Conservation (phyloP, 2,329 filamentous ascomycete genomes). For the Cladosporium sp. region DNA sequence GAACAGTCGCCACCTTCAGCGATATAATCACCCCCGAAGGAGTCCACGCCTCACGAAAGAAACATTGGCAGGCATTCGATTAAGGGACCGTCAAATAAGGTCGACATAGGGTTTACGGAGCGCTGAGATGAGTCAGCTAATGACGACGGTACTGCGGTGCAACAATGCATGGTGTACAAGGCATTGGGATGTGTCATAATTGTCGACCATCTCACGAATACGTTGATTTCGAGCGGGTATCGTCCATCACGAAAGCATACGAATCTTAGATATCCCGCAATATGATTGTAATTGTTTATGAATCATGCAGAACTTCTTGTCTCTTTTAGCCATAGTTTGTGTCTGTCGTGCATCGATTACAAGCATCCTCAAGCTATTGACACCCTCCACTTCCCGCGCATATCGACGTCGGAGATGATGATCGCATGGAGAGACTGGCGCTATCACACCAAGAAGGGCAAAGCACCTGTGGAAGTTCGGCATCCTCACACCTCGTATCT, state of each 20-base stretch:
- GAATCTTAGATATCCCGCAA: conserved; percentile 34
- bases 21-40: no score
- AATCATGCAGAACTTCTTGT: background rate
- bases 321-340: background rate
- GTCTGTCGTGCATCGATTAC: no score
- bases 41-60: no score
- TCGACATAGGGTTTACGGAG: no score
- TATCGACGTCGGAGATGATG: no score
- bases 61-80: no score
- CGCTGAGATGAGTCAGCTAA: no score
- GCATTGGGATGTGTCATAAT: background rate
- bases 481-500: background rate
- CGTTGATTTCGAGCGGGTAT: background rate
- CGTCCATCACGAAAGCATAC: conserved; percentile 32
- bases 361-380: no score
- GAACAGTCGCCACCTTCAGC: background rate
- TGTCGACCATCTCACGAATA: background rate
- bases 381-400: background rate
- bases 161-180: background rate
- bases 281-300: background rate
- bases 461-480: background rate
- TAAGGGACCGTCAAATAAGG: no score
- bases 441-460: background rate
- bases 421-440: background rate
- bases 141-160: no score